These are phyloP conservation scores for Neopestalotiopsis rosae DNA, from an alignment of 2,329 filamentous ascomycete genomes.

Conservation along the genomic window DNA sequence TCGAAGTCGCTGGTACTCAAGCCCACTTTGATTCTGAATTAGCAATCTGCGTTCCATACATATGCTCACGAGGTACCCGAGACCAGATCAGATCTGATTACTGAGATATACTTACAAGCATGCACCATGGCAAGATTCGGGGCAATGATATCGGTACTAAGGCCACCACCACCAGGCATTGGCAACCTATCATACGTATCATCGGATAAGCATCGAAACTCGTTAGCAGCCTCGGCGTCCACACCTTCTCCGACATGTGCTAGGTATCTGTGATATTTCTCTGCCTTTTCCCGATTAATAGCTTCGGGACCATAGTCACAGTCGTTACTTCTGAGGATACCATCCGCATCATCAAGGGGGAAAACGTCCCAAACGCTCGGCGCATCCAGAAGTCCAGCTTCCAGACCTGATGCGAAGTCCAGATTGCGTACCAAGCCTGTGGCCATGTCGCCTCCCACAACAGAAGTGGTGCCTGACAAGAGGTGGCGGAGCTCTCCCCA, in stretches of 20 bases:
- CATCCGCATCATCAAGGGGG: slow-evolving; percentile 30
- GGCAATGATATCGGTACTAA: slow-evolving; percentile 32
- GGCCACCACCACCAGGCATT: slow-evolving; percentile 24
- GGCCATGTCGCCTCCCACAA: slow-evolving; percentile 33
- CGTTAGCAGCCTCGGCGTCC: slow-evolving; percentile 32
- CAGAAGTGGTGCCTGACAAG: slow-evolving; percentile 36
- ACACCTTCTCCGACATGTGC: slow-evolving; percentile 36
- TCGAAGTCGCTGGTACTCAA: slow-evolving; percentile 29
- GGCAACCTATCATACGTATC: slow-evolving; percentile 28
- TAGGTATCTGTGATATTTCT: slow-evolving; percentile 28
- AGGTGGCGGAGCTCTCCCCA: slow-evolving; percentile 37
- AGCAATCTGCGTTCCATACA: not conserved
- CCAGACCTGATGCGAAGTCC: slow-evolving; percentile 31
- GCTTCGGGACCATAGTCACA: slow-evolving; percentile 32
- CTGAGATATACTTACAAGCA: slow-evolving; percentile 19
- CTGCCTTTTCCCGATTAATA: slow-evolving; percentile 23
- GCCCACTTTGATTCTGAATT: slow-evolving; percentile 22
- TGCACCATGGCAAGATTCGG: slow-evolving; percentile 34
- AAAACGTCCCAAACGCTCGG: slow-evolving; percentile 30
- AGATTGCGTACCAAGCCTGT: slow-evolving; percentile 34
- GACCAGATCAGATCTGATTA: not conserved
- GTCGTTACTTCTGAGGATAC: slow-evolving; percentile 30
- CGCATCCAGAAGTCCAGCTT: slow-evolving; percentile 25
- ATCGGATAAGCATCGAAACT: slow-evolving; percentile 34
- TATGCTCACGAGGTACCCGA: not conserved